Percentiles rank a stretch among this genome's conserved stretches.
These are phyloP conservation scores for Penicillium pancosmium DNA, from an alignment of 495 filamentous ascomycete genomes.

Conservation along the genomic window DNA sequence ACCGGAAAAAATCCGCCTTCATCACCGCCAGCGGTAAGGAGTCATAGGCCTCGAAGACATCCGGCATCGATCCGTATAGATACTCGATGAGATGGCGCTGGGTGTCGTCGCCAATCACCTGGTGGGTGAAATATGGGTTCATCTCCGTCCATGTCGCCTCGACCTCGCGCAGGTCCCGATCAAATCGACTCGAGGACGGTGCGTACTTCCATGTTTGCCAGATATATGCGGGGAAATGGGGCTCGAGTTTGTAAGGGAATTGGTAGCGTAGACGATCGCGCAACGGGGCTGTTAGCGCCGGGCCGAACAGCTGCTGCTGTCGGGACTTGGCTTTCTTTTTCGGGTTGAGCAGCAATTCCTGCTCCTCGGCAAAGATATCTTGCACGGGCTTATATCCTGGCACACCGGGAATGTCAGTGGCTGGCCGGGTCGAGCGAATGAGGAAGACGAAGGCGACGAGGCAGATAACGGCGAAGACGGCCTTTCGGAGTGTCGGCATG, in stretches of 20 bases:
- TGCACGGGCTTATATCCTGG: constrained; percentile 28
- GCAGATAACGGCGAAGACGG: constrained; percentile 67
- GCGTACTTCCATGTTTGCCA: constrained; percentile 99
- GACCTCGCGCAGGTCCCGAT: constrained; percentile 68
- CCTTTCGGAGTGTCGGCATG: constrained; percentile 74
- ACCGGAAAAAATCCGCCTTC: constrained; percentile 98
- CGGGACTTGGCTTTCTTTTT: constrained; percentile 25
- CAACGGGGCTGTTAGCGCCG: constrained; percentile 54
- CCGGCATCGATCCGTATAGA: constrained; percentile 84
- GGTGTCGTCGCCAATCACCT: constrained; percentile 91
- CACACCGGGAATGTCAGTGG: constrained; percentile 27
- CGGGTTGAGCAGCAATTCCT: constrained; percentile 9
- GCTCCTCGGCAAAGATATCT: constrained; percentile 27
- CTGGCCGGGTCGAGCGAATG: constrained; percentile 61
- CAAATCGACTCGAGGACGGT: constrained; percentile 78
- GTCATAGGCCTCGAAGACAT: constrained; percentile 90
- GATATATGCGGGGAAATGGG: constrained; percentile 93
- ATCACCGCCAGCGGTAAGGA: constrained; percentile 83
- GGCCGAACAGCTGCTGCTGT: constrained; percentile 41
- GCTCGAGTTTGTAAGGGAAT: constrained; percentile 86
- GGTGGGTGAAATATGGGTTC: constrained; percentile 91
- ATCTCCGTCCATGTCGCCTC: constrained; percentile 92
- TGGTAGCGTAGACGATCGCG: constrained; percentile 87
- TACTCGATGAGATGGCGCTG: constrained; percentile 79
- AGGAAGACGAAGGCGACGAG: constrained; percentile 72